A percentile compares a stretch with the other conserved stretches of the same genome.
phyloP scores from a whole-genome alignment of 139 green algal genomes.

The Chlorokybus atmophyticus region DNA sequence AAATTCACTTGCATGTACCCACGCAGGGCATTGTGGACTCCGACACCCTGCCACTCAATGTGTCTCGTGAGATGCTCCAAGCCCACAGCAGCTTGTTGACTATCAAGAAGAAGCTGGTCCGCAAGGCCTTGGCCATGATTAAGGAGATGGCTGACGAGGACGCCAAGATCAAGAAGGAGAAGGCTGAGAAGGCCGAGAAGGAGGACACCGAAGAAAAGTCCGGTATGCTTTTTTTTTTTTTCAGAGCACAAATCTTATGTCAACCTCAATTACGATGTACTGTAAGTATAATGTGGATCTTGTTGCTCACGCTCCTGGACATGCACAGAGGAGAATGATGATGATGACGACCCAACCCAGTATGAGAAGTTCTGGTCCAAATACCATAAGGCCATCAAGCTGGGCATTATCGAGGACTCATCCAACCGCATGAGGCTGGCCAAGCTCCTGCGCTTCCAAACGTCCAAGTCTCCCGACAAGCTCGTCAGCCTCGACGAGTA shows the following conservation, averaged over 20 bases:
- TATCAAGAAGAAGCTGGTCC: constrained; percentile 98
- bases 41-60: constrained; percentile 89
- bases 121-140: constrained; percentile 81
- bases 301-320: background rate
- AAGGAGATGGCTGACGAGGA: constrained; percentile 59
- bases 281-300: background rate
- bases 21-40: constrained; percentile 80
- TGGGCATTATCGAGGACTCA: constrained; percentile 92
- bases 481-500: constrained; percentile 76
- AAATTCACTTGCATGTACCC: background rate
- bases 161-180: constrained; percentile 18
- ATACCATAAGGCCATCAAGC: constrained; percentile 84
- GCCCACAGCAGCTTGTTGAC: constrained; percentile 76
- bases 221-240: no score
- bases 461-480: constrained; percentile 51
- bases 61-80: constrained; percentile 90
- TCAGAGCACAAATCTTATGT: no score
- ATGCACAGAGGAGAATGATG: constrained; percentile 37
- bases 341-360: constrained; percentile 19
- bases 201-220: constrained; percentile 21
- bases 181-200: constrained; percentile 25
- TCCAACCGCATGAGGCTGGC: constrained; percentile 65
- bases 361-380: constrained; percentile 82
- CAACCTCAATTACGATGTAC: no score
- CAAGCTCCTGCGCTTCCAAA: constrained; percentile 68